Base-by-base conservation (phyloP, 768 basidiomycete genomes). In the Panaeolus cyanescens region DNA sequence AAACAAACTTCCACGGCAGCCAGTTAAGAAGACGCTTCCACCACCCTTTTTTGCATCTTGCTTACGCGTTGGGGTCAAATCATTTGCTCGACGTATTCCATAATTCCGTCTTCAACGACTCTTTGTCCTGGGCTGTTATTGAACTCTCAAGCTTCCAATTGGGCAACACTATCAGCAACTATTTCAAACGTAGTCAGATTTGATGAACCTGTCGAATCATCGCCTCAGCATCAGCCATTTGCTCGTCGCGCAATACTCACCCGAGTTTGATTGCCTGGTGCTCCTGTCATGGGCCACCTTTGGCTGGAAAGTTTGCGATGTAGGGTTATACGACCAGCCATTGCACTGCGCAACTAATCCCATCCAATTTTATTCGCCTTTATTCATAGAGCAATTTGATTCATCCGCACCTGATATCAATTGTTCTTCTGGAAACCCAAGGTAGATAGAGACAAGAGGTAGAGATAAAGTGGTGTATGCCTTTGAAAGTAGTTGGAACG, bases 381-480 rank as follows among this genome's bases (percentile, higher is more conserved):
- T 32, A 32, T 32, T 15, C 28, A 15, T 8, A 56, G 32, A 36
- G 31, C 12, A 53, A 39, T 6, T 33, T 31, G 54, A 20, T 15
- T 32, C 50, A 32, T 3, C 63, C 74, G 54, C 53, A 82, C 83
- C 77, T 50, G 67, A 50, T 15, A 83, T 64, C 13, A 82, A 70
- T 39, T 78, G 70, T 20, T 80, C 78, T 3, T 71, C 62, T 7
- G 72, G 60, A 61, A 85, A 71, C 22, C 87, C 86, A 39, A 91
- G 77, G 68, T 90, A 91, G 28, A 64, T 71, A 64, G 85, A 80
- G 12, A 85, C 86, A 3, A 87, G 76, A 2, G 79, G 59, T 10
- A 86, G 62, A 12, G 85, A 81, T 22, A 92, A 73, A 1, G 87
- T 85, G 2, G 83, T 80, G 71, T 90, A 91, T n/a, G 87, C 88